phyloP scores from a whole-genome alignment of 768 basidiomycete genomes.

The Guyanaporus albipodus region DNA sequence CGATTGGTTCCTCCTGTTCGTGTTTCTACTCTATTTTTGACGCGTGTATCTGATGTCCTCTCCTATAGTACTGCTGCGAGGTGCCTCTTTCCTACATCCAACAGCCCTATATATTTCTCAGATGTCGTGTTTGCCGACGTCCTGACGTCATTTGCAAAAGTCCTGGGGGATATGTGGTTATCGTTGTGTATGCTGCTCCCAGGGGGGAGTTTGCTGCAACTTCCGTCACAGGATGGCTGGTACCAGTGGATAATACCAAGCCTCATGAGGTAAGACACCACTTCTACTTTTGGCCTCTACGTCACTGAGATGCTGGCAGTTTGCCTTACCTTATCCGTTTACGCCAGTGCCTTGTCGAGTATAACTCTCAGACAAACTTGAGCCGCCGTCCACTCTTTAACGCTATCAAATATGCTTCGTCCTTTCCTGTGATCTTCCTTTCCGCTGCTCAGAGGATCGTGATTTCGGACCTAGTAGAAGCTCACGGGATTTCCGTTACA shows the following conservation, averaged over 20 bases:
- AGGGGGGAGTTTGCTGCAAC: conserved; percentile 67
- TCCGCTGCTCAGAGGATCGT: conserved; percentile 85
- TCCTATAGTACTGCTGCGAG: conserved; percentile 61
- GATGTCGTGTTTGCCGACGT: conserved; percentile 95
- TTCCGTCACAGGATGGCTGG: conserved; percentile 60
- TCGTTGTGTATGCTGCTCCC: conserved; percentile 84
- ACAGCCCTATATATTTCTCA: conserved; percentile 72
- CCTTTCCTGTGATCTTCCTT: conserved; percentile 94
- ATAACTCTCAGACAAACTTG: conserved; percentile 55
- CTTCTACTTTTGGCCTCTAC: not conserved
- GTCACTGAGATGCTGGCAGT: conserved; percentile 32
- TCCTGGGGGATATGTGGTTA: conserved; percentile 91
- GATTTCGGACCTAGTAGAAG: conserved; percentile 50
- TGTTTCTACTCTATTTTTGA: conserved; percentile 11
- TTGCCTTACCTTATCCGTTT: conserved; percentile 89
- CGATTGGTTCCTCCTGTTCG: conserved; percentile 75
- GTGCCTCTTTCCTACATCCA: conserved; percentile 63
- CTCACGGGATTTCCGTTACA: conserved; percentile 42
- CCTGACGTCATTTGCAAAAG: conserved; percentile 95
- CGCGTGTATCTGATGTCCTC: not conserved
- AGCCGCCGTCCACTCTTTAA: conserved; percentile 79
- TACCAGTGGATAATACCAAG: conserved; percentile 73
- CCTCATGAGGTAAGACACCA: conserved; percentile 72
- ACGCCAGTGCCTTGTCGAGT: conserved; percentile 92
- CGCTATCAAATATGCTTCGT: conserved; percentile 92